phyloP scores from a whole-genome alignment of 139 green algal species.

The Medakamo hakoo region DNA sequence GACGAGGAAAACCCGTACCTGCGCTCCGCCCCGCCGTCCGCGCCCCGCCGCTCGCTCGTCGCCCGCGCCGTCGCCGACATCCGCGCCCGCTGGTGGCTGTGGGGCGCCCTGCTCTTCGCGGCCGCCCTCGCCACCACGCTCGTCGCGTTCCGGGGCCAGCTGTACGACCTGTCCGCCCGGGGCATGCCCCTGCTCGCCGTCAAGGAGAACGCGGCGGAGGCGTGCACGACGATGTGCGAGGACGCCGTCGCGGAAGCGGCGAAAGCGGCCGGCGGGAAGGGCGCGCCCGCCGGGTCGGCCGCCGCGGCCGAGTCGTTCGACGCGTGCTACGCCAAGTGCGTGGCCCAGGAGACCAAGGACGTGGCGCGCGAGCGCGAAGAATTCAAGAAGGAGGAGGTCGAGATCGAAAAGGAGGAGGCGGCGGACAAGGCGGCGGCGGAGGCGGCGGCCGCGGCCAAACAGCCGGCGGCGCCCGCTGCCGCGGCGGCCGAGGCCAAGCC shows the following conservation, averaged over 20 bases:
- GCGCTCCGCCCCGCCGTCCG: not conserved
- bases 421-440: not conserved
- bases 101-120: not conserved
- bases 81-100: not conserved
- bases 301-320: slow-evolving; percentile 4
- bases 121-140: not conserved
- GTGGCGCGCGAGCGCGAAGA: slow-evolving; percentile 12
- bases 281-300: not conserved
- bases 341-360: slow-evolving; percentile 12
- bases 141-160: not conserved
- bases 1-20: not conserved
- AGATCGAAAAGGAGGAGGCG: slow-evolving; percentile 20
- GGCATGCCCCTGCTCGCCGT: slow-evolving; percentile 3
- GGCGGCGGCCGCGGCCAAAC: no score
- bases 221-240: slow-evolving; percentile 7
- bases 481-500: no score
- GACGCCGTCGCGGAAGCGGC: not conserved
- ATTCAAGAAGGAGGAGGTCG: slow-evolving; percentile 19
- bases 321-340: slow-evolving; percentile 16
- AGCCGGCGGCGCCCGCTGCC: no score
- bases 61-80: not conserved
- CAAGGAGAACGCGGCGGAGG: slow-evolving; percentile 14
- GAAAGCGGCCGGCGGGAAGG: no score
- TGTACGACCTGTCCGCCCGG: not conserved
- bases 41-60: not conserved